Evolutionary conservation across 2,329 filamentous ascomycete species (phyloP).

Genomic region (Paraphaeosphaeria sporulosa): DNA sequence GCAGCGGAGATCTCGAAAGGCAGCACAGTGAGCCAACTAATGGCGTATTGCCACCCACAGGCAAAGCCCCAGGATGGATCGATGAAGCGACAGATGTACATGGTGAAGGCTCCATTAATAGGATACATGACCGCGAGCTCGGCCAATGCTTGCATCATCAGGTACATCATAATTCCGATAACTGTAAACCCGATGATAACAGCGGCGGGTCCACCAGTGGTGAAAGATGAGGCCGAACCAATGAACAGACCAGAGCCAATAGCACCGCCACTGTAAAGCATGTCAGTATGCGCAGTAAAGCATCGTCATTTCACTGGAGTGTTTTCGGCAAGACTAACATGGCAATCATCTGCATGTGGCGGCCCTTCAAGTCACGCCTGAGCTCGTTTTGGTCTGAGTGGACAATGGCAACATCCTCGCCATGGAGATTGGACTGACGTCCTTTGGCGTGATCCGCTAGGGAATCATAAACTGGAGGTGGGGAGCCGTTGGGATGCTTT

Average conservation of each 20-base stretch:
- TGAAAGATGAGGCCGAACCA: constrained; percentile 44
- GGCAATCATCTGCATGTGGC: no score
- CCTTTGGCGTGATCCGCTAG: no score
- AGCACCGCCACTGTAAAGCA: no score
- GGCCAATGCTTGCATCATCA: constrained; percentile 85
- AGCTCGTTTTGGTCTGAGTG: no score
- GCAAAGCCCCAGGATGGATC: constrained; percentile 76
- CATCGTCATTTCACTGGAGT: no score
- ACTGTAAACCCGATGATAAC: constrained; percentile 45
- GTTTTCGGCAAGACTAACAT: no score
- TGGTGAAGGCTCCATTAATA: constrained; percentile 87
- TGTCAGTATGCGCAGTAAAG: no score
- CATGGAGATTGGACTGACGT: no score
- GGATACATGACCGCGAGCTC: constrained; percentile 88
- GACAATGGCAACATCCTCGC: no score
- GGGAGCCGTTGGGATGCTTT: no score
- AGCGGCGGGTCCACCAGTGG: constrained; percentile 39
- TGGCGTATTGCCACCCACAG: constrained; percentile 43
- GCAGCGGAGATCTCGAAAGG: constrained; percentile 85
- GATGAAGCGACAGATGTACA: constrained; percentile 85
- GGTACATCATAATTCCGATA: constrained; percentile 79
- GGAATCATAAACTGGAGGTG: no score
- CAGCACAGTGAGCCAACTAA: constrained; percentile 82
- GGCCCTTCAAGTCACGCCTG: no score
- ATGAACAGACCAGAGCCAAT: constrained; percentile 50